These are phyloP conservation scores for Salvia hispanica DNA, from an alignment of 257 asterid genomes.

Conservation along the genomic window DNA sequence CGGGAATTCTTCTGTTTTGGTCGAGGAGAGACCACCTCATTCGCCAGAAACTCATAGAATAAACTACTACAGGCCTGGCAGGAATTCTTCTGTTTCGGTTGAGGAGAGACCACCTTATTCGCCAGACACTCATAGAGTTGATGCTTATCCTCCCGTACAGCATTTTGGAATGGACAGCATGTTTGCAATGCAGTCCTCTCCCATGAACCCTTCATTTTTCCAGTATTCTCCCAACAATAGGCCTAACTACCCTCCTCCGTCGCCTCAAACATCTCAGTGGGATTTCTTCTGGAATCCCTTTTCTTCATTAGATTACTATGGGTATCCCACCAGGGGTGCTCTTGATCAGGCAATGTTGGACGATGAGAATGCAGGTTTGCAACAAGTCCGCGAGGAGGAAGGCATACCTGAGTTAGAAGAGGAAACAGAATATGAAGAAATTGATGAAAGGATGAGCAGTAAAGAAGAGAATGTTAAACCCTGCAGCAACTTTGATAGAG, in stretches of 20 bases:
- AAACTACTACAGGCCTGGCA: conserved; percentile 68
- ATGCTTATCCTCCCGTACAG: conserved; percentile 67
- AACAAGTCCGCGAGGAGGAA: conserved; percentile 82
- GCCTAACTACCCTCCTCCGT: conserved; percentile 60
- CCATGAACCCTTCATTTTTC: conserved; percentile 55
- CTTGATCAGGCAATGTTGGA: conserved; percentile 54
- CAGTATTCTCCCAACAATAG: conserved; percentile 64
- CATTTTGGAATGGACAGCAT: conserved; percentile 72
- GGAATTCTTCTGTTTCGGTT: conserved; percentile 67
- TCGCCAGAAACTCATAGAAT: conserved; percentile 54
- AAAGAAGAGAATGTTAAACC: conserved; percentile 43
- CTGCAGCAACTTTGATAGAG: conserved; percentile 41
- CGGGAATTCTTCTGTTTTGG: conserved; percentile 70
- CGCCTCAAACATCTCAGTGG: conserved; percentile 88
- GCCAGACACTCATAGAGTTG: conserved; percentile 72
- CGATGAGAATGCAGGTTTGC: conserved; percentile 67
- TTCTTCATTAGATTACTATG: conserved; percentile 80
- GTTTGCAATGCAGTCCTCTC: conserved; percentile 65
- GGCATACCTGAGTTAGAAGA: conserved; percentile 91
- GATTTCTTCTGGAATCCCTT: conserved; percentile 99
- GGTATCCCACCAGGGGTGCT: conserved; percentile 60
- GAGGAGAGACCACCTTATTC: conserved; percentile 81
- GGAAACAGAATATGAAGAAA: conserved; percentile 82
- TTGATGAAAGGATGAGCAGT: conserved; percentile 39
- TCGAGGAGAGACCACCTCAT: conserved; percentile 77